Percentiles rank a stretch among this genome's conserved stretches.
phyloP scores from a whole-genome alignment of 164 flowering plant genomes.

The Vitis riparia region DNA sequence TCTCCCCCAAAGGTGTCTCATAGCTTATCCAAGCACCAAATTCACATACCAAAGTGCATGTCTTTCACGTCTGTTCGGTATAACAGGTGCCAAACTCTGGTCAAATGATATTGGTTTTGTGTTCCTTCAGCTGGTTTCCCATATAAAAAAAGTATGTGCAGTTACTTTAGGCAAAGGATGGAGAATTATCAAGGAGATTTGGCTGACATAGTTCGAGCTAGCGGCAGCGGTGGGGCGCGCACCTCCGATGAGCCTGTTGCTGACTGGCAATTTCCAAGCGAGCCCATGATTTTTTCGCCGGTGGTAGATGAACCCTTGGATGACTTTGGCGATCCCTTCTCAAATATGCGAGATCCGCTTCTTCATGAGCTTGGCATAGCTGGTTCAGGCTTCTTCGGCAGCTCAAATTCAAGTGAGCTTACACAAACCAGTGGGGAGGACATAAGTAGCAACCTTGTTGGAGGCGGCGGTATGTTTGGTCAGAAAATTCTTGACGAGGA shows the following conservation, averaged over 20 bases:
- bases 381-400: constrained; percentile 22
- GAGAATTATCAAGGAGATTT: constrained; percentile 78
- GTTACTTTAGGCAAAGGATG: constrained; percentile 37
- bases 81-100: constrained; percentile 7
- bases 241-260: constrained; percentile 1
- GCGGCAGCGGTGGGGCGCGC: constrained; percentile 24
- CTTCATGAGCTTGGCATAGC: constrained; percentile 36
- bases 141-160: constrained; percentile 31
- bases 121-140: neutral
- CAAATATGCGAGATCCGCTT: constrained; percentile 53
- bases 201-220: constrained; percentile 69
- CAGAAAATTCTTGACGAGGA: constrained; percentile 33
- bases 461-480: neutral
- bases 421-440: neutral
- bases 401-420: constrained; percentile 13
- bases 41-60: constrained; percentile 12
- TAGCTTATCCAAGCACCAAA: no score
- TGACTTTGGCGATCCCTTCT: constrained; percentile 64
- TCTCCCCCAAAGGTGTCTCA: neutral
- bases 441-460: neutral
- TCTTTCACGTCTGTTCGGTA: constrained; percentile 17
- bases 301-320: constrained; percentile 17
- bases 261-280: constrained; percentile 34
- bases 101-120: neutral
- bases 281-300: constrained; percentile 18